A percentile compares a stretch with the other conserved stretches of the same genome.
These are phyloP conservation scores for Leccinellum luteum DNA, from an alignment of 768 basidiomycete genomes.

Conservation along the genomic window DNA sequence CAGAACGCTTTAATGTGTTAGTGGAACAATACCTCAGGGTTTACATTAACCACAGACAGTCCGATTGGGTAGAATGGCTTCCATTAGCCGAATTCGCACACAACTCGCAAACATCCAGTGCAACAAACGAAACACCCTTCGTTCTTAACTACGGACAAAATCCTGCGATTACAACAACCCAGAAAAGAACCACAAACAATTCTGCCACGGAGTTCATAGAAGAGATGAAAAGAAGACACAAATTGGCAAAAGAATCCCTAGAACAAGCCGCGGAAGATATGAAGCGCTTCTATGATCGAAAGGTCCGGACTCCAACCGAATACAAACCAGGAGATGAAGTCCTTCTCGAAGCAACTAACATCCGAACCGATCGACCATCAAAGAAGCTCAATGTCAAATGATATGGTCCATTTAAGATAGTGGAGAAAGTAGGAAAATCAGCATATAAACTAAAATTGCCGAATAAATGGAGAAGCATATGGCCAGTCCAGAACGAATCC, in stretches of 20 bases:
- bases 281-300: neutral
- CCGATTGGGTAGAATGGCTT: neutral
- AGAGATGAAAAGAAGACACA: neutral
- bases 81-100: neutral
- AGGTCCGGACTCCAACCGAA: neutral
- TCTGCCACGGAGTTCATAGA: neutral
- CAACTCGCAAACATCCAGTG: neutral
- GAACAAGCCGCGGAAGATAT: neutral
- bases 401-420: neutral
- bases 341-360: neutral
- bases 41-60: neutral
- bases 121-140: neutral
- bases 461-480: neutral
- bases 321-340: neutral
- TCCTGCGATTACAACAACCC: no score
- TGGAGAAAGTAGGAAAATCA: neutral
- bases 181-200: no score
- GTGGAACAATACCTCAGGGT: neutral
- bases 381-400: neutral
- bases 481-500: neutral
- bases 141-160: neutral
- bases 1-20: neutral
- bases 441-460: neutral
- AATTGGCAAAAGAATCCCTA: neutral
- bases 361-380: neutral